Percentiles rank a stretch among this genome's conserved stretches.
These are phyloP conservation scores for Aspergillus pseudoviridinutans DNA, from an alignment of 2,329 filamentous ascomycete species.

Conservation along the genomic window DNA sequence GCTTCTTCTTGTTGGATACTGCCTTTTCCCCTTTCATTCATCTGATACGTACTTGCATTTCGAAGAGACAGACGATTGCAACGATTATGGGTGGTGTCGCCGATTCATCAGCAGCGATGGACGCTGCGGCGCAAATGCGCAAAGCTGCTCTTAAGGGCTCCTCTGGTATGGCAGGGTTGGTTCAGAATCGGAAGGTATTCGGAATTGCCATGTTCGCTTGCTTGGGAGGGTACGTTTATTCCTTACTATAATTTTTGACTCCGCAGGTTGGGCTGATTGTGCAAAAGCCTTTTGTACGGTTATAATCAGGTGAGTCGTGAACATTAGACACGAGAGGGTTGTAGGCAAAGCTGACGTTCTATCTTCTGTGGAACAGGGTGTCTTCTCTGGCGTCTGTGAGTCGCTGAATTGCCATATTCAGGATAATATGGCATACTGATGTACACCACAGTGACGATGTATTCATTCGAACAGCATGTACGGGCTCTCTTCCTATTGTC, in stretches of 20 bases:
- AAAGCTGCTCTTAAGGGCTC: slow-evolving; percentile 54
- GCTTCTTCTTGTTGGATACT: neutral
- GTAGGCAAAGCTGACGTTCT: neutral
- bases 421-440: neutral
- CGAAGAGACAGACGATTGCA: neutral
- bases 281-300: slow-evolving; percentile 42
- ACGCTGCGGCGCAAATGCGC: slow-evolving; percentile 52
- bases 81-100: slow-evolving; percentile 8
- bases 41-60: neutral
- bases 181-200: slow-evolving; percentile 60
- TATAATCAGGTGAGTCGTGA: slow-evolving; percentile 23
- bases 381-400: slow-evolving; percentile 16
- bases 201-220: slow-evolving; percentile 60
- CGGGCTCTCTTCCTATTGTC: neutral
- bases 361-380: slow-evolving; percentile 10
- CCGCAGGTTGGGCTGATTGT: slow-evolving; percentile 23
- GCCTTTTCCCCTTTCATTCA: neutral
- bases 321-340: neutral
- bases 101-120: slow-evolving; percentile 12
- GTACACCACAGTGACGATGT: slow-evolving; percentile 10
- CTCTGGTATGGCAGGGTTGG: slow-evolving; percentile 49
- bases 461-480: slow-evolving; percentile 7
- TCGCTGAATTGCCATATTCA: slow-evolving; percentile 1
- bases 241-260: neutral
- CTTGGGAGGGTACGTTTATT: slow-evolving; percentile 47